Evolutionary conservation across 257 asterid genomes (phyloP).

Genomic region (Buddleja alternifolia): DNA sequence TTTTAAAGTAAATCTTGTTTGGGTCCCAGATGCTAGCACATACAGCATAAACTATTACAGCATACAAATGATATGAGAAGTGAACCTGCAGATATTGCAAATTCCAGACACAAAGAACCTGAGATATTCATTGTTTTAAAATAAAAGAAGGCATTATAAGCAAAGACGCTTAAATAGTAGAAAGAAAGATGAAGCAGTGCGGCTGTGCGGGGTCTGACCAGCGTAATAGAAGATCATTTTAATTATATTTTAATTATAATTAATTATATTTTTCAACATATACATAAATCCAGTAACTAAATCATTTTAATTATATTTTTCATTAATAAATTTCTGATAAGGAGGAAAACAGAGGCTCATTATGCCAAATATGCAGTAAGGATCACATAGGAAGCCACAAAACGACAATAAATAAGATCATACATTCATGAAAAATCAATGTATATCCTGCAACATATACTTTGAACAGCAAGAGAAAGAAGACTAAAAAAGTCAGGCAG

Average conservation of each 20-base stretch:
- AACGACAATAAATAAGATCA: neutral
- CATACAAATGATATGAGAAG: neutral
- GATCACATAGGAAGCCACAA: slow-evolving; percentile 8
- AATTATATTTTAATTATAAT: too few species aligned
- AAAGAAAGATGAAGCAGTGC: neutral
- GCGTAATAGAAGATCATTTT: neutral
- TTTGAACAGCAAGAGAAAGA: neutral
- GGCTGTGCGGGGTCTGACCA: neutral
- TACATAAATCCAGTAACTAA: neutral
- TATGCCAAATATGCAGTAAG: neutral
- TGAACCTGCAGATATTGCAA: neutral
- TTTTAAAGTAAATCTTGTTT: too few species aligned
- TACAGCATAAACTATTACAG: neutral
- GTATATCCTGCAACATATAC: slow-evolving; percentile 12
- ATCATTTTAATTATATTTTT: neutral
- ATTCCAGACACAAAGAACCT: neutral
- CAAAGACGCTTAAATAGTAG: neutral
- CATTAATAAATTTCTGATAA: neutral
- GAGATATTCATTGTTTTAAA: neutral
- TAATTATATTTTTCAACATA: too few species aligned
- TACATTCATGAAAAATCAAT: neutral
- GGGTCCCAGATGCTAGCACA: neutral
- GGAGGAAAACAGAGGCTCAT: neutral
- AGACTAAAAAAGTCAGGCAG: neutral
- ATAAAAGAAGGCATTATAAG: neutral